phyloP scores from a whole-genome alignment of 2,329 filamentous ascomycete species.

The Hypoxylon sp. region DNA sequence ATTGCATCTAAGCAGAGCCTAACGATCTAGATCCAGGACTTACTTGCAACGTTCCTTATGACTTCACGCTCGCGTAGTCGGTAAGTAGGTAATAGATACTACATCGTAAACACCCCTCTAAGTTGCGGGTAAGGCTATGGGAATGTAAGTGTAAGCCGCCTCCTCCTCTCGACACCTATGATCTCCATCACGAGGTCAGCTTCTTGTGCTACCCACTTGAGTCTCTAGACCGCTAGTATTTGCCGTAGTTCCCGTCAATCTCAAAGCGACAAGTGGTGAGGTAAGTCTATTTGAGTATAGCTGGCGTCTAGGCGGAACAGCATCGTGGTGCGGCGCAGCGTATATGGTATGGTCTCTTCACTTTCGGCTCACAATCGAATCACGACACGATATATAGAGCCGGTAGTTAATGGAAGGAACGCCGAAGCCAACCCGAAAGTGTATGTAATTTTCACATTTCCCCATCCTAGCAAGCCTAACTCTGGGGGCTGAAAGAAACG shows the following conservation, averaged over 20 bases:
- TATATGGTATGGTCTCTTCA: conserved; percentile 4
- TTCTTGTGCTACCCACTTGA: conserved; percentile 13
- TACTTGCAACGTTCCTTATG: conserved; percentile 6
- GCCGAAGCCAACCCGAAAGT: conserved; percentile 2
- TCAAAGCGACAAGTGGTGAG: conserved; percentile 10
- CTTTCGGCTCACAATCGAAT: conserved; percentile 3
- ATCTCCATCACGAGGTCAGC: conserved; percentile 23
- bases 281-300: background rate
- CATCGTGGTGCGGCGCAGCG: conserved; percentile 10
- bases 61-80: conserved; percentile 12
- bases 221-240: conserved; percentile 17
- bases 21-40: conserved; percentile 26
- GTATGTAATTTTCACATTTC: conserved; percentile 1
- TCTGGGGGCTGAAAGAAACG: conserved; percentile 11
- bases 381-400: conserved; percentile 6
- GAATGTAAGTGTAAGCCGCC: conserved; percentile 12
- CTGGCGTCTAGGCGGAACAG: conserved; percentile 1
- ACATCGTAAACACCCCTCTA: conserved; percentile 17
- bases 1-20: conserved; percentile 5
- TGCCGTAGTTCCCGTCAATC: conserved; percentile 24
- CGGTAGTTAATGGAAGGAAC: background rate
- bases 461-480: background rate
- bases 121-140: background rate
- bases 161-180: background rate
- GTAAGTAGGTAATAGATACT: conserved; percentile 6